Evolutionary conservation across 306 rosid genomes (phyloP).

Genomic region (Gillenia trifoliata): DNA sequence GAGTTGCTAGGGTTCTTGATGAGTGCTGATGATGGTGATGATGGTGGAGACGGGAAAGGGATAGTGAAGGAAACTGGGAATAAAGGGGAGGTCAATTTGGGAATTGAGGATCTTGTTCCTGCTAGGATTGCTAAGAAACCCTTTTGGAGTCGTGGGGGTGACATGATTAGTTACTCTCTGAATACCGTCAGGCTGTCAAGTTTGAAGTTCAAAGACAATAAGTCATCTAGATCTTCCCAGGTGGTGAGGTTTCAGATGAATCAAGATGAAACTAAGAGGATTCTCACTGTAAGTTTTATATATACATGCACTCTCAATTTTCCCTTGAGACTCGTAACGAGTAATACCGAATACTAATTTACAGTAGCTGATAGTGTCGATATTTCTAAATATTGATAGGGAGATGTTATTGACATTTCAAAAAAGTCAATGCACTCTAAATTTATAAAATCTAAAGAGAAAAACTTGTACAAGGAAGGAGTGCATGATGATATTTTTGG

Average conservation of each 20-base stretch:
- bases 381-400: neutral
- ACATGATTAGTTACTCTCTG: slow-evolving; percentile 51
- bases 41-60: neutral
- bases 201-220: slow-evolving; percentile 40
- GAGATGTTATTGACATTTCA: no score
- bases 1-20: slow-evolving; percentile 29
- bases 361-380: neutral
- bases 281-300: slow-evolving; percentile 36
- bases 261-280: slow-evolving; percentile 27
- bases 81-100: slow-evolving; percentile 14
- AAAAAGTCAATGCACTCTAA: no score
- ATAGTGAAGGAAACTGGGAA: neutral
- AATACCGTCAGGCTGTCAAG: slow-evolving; percentile 40
- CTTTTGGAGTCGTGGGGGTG: slow-evolving; percentile 45
- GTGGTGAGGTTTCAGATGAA: slow-evolving; percentile 45
- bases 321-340: neutral
- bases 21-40: neutral
- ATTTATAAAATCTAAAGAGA: no score
- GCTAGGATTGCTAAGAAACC: slow-evolving; percentile 28
- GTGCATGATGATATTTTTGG: no score
- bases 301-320: neutral
- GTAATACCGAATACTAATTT: neutral
- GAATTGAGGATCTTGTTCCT: slow-evolving; percentile 48
- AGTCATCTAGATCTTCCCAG: slow-evolving; percentile 32
- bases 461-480: no score